phyloP scores from a whole-genome alignment of 805 yeast genomes.

The Groenewaldozyma tartarivorans region DNA sequence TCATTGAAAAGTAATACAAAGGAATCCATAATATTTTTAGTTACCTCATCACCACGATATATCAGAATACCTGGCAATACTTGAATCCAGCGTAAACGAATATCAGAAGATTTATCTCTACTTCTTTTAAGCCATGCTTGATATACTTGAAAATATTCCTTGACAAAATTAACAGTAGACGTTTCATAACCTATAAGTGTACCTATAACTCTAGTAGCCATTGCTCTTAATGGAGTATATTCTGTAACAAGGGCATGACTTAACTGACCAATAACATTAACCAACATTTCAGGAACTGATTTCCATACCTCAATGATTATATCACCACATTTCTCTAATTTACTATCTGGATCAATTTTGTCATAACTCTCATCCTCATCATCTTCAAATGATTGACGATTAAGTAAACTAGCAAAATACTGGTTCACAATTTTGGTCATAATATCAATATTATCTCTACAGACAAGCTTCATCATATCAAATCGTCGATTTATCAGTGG shows the following conservation, averaged over 20 bases:
- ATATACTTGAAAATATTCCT: constrained; percentile 53
- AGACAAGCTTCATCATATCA: constrained; percentile 54
- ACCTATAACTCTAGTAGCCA: constrained; percentile 71
- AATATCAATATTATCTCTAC: constrained; percentile 61
- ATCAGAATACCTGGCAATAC: constrained; percentile 41
- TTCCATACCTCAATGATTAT: constrained; percentile 65
- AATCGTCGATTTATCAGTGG: constrained; percentile 45
- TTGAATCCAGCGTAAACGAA: constrained; percentile 63
- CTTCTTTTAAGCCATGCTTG: constrained; percentile 65
- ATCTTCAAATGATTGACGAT: constrained; percentile 28
- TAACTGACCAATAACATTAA: constrained; percentile 66
- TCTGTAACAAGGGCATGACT: constrained; percentile 68
- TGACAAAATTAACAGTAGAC: constrained; percentile 47
- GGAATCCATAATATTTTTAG: constrained; percentile 6
- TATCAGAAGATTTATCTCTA: constrained; percentile 54
- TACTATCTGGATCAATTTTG: constrained; percentile 19
- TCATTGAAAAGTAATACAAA: constrained; percentile 69
- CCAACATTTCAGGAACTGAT: constrained; percentile 62
- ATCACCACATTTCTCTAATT: constrained; percentile 51
- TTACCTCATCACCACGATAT: constrained; percentile 36
- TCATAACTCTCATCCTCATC: constrained; percentile 20
- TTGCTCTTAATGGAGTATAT: constrained; percentile 48
- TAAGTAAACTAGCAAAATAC: constrained; percentile 66
- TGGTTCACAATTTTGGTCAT: constrained; percentile 70
- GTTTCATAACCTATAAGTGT: constrained; percentile 42